Conservation (phyloP, 345 rosid species). For the Schrenkiella parvula region DNA sequence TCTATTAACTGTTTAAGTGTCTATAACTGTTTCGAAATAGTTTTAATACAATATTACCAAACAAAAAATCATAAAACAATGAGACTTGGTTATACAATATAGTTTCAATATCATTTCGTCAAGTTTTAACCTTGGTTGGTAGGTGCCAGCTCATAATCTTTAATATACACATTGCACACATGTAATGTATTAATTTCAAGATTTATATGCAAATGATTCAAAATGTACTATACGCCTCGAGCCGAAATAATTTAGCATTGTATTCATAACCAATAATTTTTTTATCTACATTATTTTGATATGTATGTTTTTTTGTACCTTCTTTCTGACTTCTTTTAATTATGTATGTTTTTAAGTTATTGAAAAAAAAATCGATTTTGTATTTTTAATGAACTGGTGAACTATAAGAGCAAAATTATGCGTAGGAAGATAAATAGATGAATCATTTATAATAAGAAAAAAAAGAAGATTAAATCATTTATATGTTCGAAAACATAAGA, state of each 20-base stretch:
- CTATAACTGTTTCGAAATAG: constrained; percentile 6
- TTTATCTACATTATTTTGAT: not conserved
- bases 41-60: not conserved
- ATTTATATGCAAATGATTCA: not conserved
- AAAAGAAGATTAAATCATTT: too few relatives aligned
- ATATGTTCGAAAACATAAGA: too few relatives aligned
- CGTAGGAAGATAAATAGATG: not conserved
- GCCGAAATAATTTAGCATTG: not conserved
- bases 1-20: not conserved
- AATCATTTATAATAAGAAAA: not conserved
- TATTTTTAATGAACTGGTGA: not conserved
- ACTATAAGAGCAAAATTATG: not conserved
- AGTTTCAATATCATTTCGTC: constrained; percentile 6
- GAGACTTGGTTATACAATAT: not conserved
- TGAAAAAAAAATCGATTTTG: not conserved
- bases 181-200: not conserved
- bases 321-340: not conserved
- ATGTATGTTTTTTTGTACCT: not conserved
- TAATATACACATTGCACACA: constrained; percentile 10
- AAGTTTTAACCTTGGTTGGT: constrained; percentile 27
- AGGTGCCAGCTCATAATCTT: constrained; percentile 55
- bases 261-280: not conserved
- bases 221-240: not conserved
- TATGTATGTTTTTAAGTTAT: not conserved
- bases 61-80: not conserved